A percentile compares a stretch with the other conserved stretches of the same genome.
phyloP scores from a whole-genome alignment of 225 moss, liverwort and hornwort species.

The Bryum argenteum region DNA sequence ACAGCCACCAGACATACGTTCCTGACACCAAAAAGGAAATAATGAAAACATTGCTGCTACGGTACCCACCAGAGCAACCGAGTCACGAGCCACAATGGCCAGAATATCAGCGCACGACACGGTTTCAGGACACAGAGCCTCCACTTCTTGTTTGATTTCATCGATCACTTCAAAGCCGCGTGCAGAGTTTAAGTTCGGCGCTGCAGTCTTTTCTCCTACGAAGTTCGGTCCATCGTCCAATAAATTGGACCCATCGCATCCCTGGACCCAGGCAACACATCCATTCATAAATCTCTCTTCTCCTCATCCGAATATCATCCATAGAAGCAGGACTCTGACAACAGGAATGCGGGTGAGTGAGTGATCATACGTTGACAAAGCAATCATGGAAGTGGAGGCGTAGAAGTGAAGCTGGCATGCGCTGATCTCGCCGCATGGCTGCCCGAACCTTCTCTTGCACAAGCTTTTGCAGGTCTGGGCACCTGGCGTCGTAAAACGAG shows the following conservation, averaged over 20 bases:
- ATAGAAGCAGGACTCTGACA: too few species aligned
- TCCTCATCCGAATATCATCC: neutral
- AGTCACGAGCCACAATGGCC: constrained; percentile 74
- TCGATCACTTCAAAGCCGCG: constrained; percentile 78
- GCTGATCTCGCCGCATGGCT: constrained; percentile 39
- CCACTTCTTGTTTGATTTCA: constrained; percentile 67
- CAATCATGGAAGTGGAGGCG: constrained; percentile 67
- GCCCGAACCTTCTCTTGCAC: constrained; percentile 36
- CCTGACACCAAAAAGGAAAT: neutral
- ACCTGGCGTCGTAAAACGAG: constrained; percentile 41
- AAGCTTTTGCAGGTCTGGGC: constrained; percentile 42
- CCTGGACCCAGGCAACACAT: constrained; percentile 47
- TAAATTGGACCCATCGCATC: constrained; percentile 84
- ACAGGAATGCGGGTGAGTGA: neutral
- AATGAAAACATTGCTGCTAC: neutral
- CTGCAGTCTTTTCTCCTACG: constrained; percentile 70
- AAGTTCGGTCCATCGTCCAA: constrained; percentile 69
- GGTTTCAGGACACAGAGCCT: constrained; percentile 62
- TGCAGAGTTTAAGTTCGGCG: constrained; percentile 70
- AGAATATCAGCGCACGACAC: constrained; percentile 93
- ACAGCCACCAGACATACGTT: constrained; percentile 16
- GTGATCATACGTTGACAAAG: constrained; percentile 45
- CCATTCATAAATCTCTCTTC: neutral
- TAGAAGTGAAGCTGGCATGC: constrained; percentile 51
- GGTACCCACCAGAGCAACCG: constrained; percentile 50